A percentile compares a stretch with the other conserved stretches of the same genome.
Conservation (phyloP, 2,329 filamentous ascomycete genomes). For the Fusarium proliferatum region DNA sequence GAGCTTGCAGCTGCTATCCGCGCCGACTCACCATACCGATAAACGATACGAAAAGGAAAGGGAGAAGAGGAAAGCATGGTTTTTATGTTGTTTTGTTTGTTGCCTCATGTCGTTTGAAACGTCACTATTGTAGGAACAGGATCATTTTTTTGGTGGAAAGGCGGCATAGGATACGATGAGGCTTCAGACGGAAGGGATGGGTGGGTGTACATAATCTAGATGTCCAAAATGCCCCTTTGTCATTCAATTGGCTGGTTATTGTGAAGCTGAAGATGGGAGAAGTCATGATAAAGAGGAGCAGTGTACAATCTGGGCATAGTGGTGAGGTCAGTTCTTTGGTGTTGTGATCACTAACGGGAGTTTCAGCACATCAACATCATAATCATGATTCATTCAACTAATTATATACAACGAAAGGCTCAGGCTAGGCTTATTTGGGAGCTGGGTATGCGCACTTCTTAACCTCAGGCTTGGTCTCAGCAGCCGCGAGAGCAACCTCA, state of each 20-base stretch:
- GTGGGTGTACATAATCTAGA: slow-evolving; percentile 47
- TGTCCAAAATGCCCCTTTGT: slow-evolving; percentile 43
- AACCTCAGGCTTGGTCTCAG: slow-evolving; percentile 29
- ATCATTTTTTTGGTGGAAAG: slow-evolving; percentile 19
- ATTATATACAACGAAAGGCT: neutral
- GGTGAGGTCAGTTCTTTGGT: neutral
- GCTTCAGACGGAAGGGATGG: slow-evolving; percentile 28
- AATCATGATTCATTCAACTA: slow-evolving; percentile 14
- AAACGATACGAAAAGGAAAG: slow-evolving; percentile 48
- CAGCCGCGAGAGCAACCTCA: slow-evolving; percentile 54
- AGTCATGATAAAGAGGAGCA: neutral
- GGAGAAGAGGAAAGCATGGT: slow-evolving; percentile 22
- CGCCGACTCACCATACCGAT: slow-evolving; percentile 93
- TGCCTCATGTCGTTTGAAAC: slow-evolving; percentile 26
- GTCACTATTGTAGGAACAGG: slow-evolving; percentile 35
- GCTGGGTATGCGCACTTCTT: slow-evolving; percentile 30
- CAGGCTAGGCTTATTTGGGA: slow-evolving; percentile 2
- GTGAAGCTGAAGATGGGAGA: neutral
- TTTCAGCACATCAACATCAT: neutral
- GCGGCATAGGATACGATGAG: slow-evolving; percentile 11
- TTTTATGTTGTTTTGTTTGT: slow-evolving; percentile 26
- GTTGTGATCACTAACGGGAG: neutral
- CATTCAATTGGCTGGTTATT: slow-evolving; percentile 30
- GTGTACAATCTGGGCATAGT: neutral
- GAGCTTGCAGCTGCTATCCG: slow-evolving; percentile 92